Evolutionary conservation across 2,329 filamentous ascomycete species (phyloP), one percentile per base, ranked within the genome.

Genomic region (Sphaerostilbella broomeana): DNA sequence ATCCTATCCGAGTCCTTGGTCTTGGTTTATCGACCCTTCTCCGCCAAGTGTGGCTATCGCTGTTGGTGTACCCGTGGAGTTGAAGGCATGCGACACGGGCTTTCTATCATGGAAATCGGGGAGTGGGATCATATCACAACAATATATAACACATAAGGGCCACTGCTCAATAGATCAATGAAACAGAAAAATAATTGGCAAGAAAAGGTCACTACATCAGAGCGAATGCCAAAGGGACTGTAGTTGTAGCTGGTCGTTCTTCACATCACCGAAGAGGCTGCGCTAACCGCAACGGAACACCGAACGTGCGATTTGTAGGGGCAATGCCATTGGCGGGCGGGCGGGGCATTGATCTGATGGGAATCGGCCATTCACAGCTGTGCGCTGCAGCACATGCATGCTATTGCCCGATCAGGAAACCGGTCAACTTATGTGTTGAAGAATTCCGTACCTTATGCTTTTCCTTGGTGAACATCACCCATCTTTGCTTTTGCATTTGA

Each of bases 201-300:
- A 17, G 5, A 36, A 18, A 31, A 17, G 12, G 17, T n/a, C n/a
- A n/a, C n/a, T n/a, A n/a, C n/a, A n/a, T n/a, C n/a, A n/a, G n/a
- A n/a, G n/a, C n/a, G n/a, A n/a, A 34, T 5, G n/a, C 32, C 4
- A 11, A 6, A 21, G 22, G 10, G 30, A 22, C 18, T 6, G 34
- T 25, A 19, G 21, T 22, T 32, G 39, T 11, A 42, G 28, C 33
- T 30, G 20, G 27, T 31, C 17, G 21, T 25, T 29, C 32, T 28
- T 21, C 27, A 22, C 5, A 16, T 16, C 24, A 32, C 28, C 29
- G 7, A 28, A n/a, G n/a, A n/a, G n/a, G n/a, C n/a, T n/a, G 26
- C 41, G 35, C 41, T 43, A 43, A 33, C 42, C 42, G 22, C 15
- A 39, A 38, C 27, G 17, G 37, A 36, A 40, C 31, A 43, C 42